Conservation (phyloP, 1,284 basidiomycete species). For the Anthracocystis setariae region DNA sequence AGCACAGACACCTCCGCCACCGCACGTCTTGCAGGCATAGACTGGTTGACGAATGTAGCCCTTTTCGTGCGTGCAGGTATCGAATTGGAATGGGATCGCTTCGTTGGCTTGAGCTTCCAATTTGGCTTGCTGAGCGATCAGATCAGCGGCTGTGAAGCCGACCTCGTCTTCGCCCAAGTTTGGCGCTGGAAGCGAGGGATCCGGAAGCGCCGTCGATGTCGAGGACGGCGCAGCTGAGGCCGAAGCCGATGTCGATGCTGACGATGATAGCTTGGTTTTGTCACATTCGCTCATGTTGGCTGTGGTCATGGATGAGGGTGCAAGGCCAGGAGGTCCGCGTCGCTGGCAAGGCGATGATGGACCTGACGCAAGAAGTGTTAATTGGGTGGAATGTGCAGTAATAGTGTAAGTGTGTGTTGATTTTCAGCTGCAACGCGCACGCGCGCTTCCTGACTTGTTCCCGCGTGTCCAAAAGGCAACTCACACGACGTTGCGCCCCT, state of each 20-base stretch:
- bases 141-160: constrained; percentile 66
- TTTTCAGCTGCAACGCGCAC: no score
- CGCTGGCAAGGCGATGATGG: not conserved
- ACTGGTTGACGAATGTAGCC: constrained; percentile 68
- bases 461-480: no score
- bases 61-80: constrained; percentile 67
- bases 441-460: no score
- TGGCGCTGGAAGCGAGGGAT: constrained; percentile 56
- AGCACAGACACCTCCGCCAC: constrained; percentile 68
- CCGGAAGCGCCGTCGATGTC: constrained; percentile 33
- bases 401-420: no score
- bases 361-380: no score
- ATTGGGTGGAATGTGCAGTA: no score
- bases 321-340: not conserved
- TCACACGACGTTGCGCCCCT: no score
- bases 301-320: not conserved
- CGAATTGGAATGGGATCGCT: constrained; percentile 67
- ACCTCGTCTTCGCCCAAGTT: constrained; percentile 44
- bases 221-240: not conserved
- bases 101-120: constrained; percentile 68
- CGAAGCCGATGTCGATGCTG: constrained; percentile 5
- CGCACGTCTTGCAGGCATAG: constrained; percentile 66
- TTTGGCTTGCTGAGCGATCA: constrained; percentile 65
- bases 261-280: constrained; percentile 1
- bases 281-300: constrained; percentile 20